phyloP scores from a whole-genome alignment of 768 basidiomycete genomes.

The Lactarius hengduanensis region DNA sequence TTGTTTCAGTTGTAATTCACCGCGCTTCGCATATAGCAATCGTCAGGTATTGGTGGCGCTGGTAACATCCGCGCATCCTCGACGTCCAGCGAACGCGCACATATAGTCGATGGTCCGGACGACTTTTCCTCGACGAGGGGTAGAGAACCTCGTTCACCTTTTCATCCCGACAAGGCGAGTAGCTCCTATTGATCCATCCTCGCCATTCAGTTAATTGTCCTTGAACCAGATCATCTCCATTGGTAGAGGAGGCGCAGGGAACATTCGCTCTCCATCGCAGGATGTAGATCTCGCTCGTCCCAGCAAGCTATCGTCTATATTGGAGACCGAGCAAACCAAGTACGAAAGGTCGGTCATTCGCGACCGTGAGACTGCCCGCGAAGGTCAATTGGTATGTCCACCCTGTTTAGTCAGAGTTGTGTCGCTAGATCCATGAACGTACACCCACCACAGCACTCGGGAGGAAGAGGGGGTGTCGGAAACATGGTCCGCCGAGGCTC shows the following conservation, averaged over 20 bases:
- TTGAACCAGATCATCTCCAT: conserved; percentile 5
- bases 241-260: conserved; percentile 25
- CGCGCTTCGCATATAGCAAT: conserved; percentile 6
- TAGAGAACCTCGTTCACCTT: conserved; percentile 3
- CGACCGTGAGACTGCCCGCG: background rate
- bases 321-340: background rate
- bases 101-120: background rate
- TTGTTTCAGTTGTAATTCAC: background rate
- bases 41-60: conserved; percentile 19
- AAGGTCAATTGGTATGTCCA: conserved; percentile 1
- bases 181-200: background rate
- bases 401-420: background rate
- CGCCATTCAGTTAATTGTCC: background rate
- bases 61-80: conserved; percentile 18
- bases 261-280: conserved; percentile 4
- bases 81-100: background rate
- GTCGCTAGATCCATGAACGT: background rate
- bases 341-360: conserved; percentile 1
- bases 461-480: conserved; percentile 19
- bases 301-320: background rate
- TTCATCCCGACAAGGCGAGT: background rate
- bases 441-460: conserved; percentile 10
- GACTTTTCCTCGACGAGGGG: conserved; percentile 1
- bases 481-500: conserved; percentile 1
- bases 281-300: background rate